Conservation (phyloP, 192 early-diverging fungal species). For the Chytriomyces sp. region DNA sequence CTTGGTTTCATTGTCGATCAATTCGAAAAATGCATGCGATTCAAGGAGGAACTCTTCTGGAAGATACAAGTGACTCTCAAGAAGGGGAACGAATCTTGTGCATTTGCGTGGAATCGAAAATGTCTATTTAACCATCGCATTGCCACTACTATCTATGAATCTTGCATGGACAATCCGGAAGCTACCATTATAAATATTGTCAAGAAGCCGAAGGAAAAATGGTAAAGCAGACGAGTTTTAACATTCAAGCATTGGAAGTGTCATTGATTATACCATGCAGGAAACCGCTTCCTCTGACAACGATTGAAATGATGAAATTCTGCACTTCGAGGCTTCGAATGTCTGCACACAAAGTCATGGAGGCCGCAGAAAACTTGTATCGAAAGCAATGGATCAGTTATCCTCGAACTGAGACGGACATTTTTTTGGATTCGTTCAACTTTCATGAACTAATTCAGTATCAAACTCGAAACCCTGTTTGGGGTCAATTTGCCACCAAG, state of each 20-base stretch:
- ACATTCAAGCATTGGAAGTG: background rate
- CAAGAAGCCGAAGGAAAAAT: conserved; percentile 77
- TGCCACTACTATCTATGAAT: conserved; percentile 74
- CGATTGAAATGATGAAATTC: conserved; percentile 90
- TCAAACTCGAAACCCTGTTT: conserved; percentile 1
- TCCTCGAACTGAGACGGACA: conserved; percentile 95
- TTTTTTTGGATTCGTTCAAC: conserved; percentile 75
- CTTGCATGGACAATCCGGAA: conserved; percentile 64
- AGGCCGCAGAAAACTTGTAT: conserved; percentile 86
- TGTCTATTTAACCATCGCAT: conserved; percentile 78
- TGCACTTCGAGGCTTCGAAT: conserved; percentile 74
- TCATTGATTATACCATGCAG: conserved; percentile 45
- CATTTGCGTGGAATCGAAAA: conserved; percentile 78
- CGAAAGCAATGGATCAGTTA: conserved; percentile 90
- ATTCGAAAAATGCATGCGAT: conserved; percentile 73
- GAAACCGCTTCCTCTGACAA: conserved; percentile 90
- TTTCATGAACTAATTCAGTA: conserved; percentile 26
- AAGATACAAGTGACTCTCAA: conserved; percentile 64
- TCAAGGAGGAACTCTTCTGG: conserved; percentile 93
- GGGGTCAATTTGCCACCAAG: conserved; percentile 13
- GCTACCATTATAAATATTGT: conserved; percentile 67
- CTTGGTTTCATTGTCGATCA: conserved; percentile 94
- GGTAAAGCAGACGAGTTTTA: too few species aligned
- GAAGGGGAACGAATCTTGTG: conserved; percentile 55
- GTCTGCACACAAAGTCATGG: conserved; percentile 81